Conservation (phyloP, 1,139 yeast species). For the Nakaseomyces delphensis region DNA sequence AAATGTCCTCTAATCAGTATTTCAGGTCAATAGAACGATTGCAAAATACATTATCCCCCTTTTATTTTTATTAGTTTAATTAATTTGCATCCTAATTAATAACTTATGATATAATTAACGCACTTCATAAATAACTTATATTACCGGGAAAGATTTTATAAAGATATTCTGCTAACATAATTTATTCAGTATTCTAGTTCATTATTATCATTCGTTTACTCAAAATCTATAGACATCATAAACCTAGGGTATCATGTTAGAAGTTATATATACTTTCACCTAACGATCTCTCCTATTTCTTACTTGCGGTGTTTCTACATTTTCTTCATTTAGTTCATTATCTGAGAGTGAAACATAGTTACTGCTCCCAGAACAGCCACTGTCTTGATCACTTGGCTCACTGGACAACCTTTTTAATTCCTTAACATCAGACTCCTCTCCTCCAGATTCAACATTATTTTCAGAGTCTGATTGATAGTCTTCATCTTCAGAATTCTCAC, state of each 20-base stretch:
- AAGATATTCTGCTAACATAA: too few species aligned
- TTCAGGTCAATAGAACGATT: too few species aligned
- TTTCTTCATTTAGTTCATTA: not conserved
- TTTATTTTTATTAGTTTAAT: slow-evolving; percentile 3
- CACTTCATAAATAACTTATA: not conserved
- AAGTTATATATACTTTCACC: too few species aligned
- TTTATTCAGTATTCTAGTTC: too few species aligned
- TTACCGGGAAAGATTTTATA: too few species aligned
- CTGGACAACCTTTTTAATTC: not conserved
- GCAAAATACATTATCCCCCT: too few species aligned
- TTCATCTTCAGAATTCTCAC: not conserved
- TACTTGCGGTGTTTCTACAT: not conserved
- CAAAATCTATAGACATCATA: too few species aligned
- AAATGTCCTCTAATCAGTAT: not conserved
- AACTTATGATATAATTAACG: slow-evolving; percentile 1
- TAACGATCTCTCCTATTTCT: not conserved
- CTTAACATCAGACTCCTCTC: not conserved
- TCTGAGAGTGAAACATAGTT: not conserved
- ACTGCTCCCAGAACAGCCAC: not conserved
- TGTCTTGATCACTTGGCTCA: not conserved
- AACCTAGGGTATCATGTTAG: too few species aligned
- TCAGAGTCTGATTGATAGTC: not conserved
- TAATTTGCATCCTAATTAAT: not conserved
- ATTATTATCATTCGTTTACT: too few species aligned
- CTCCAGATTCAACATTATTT: not conserved